Percentiles rank a stretch among this genome's conserved stretches.
These are phyloP conservation scores for Isatis tinctoria DNA, from an alignment of 345 rosid species.

Conservation along the genomic window DNA sequence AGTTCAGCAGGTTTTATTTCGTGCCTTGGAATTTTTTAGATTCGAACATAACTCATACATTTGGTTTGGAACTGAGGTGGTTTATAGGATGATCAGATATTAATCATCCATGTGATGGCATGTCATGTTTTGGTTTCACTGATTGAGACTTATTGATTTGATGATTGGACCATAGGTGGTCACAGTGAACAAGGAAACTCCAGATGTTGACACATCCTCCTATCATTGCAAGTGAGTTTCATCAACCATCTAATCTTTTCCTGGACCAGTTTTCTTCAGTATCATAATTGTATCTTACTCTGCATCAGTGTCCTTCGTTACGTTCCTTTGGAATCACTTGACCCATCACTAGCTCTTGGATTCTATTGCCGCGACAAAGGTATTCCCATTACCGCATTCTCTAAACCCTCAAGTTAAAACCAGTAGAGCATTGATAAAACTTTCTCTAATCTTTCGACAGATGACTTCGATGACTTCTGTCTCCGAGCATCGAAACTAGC, in stretches of 20 bases:
- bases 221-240: conserved; percentile 74
- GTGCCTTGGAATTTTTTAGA: background rate
- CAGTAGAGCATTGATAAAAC: background rate
- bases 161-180: conserved; percentile 50
- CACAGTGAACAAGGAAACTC: conserved; percentile 43
- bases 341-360: conserved; percentile 89
- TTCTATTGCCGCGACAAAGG: conserved; percentile 89
- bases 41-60: background rate
- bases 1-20: conserved; percentile 49
- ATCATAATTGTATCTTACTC: background rate
- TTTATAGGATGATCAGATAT: background rate
- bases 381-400: background rate
- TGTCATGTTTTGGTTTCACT: background rate
- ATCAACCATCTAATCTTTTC: background rate
- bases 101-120: background rate
- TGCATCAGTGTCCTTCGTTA: conserved; percentile 52
- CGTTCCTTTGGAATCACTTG: conserved; percentile 66
- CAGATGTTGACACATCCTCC: conserved; percentile 75
- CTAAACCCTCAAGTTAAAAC: background rate
- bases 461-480: conserved; percentile 76
- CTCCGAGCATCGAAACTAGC: conserved; percentile 67
- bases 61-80: background rate
- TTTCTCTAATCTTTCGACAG: conserved; percentile 32
- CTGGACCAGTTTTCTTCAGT: background rate
- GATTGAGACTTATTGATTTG: background rate